Conservation (phyloP, 345 rosid species). For the Moricandia arvensis region DNA sequence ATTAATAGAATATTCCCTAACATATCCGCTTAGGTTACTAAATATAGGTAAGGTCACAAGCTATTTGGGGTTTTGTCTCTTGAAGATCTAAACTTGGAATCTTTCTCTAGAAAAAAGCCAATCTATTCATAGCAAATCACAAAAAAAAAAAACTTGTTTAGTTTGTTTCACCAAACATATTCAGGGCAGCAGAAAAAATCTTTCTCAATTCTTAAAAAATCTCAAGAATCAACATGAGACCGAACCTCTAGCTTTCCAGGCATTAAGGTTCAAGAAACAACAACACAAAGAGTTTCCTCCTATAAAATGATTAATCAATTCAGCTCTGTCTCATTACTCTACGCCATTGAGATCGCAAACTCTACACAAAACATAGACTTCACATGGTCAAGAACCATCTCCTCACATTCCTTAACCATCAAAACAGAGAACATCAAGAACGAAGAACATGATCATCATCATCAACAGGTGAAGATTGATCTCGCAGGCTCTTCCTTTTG, state of each 20-base stretch:
- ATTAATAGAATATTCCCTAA: conserved; percentile 3
- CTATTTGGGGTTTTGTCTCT: conserved; percentile 3
- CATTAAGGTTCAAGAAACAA: conserved; percentile 8
- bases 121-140: conserved; percentile 30
- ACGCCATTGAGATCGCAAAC: conserved; percentile 46
- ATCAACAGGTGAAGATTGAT: conserved; percentile 57
- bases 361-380: conserved; percentile 42
- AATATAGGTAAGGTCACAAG: conserved; percentile 25
- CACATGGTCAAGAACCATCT: conserved; percentile 55
- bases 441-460: conserved; percentile 41
- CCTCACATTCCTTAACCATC: conserved; percentile 49
- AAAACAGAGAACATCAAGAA: conserved; percentile 44
- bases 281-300: not conserved
- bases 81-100: conserved; percentile 28
- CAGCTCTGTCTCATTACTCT: conserved; percentile 48
- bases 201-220: not conserved
- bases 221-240: conserved; percentile 1
- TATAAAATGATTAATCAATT: conserved; percentile 25
- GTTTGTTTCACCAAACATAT: conserved; percentile 29
- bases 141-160: conserved; percentile 18
- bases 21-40: conserved; percentile 11
- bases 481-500: conserved; percentile 61
- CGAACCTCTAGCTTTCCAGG: conserved; percentile 2
- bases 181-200: not conserved
- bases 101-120: not conserved